These are phyloP conservation scores for Corinectria fuckeliana DNA, from an alignment of 2,329 filamentous ascomycete species.

Conservation along the genomic window DNA sequence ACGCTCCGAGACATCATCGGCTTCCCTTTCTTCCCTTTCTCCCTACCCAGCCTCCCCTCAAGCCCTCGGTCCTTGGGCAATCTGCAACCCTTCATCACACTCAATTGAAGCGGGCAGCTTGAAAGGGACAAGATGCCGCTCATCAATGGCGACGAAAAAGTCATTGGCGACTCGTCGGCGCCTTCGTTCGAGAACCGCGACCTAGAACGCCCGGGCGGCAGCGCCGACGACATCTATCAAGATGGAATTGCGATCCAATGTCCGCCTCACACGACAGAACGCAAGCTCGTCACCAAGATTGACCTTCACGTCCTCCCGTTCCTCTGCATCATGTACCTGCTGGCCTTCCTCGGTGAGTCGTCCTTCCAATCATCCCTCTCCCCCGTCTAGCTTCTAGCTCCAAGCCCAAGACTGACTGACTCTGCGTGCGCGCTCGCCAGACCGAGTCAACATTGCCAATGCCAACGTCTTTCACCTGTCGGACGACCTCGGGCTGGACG, in stretches of 20 bases:
- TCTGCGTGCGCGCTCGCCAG: slow-evolving; percentile 33
- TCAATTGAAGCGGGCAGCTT: slow-evolving; percentile 4
- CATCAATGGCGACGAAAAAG: slow-evolving; percentile 24
- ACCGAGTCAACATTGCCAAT: slow-evolving; percentile 82
- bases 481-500: slow-evolving; percentile 65
- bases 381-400: neutral
- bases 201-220: slow-evolving; percentile 25
- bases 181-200: slow-evolving; percentile 25
- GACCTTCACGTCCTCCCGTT: slow-evolving; percentile 76
- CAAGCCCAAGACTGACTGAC: neutral
- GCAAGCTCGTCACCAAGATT: slow-evolving; percentile 71
- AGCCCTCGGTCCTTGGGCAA: neutral
- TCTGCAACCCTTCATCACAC: neutral
- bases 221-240: slow-evolving; percentile 19
- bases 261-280: slow-evolving; percentile 66
- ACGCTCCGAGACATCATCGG: neutral
- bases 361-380: too few species aligned
- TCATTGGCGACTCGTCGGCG: slow-evolving; percentile 27
- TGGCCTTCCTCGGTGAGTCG: slow-evolving; percentile 66
- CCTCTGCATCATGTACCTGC: slow-evolving; percentile 73
- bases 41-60: neutral
- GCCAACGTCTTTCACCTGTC: slow-evolving; percentile 71
- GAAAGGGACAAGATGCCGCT: slow-evolving; percentile 24
- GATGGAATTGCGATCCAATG: slow-evolving; percentile 43
- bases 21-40: neutral